These are phyloP conservation scores for Solanum chacoense DNA, from an alignment of 305 asterid species.

Conservation along the genomic window DNA sequence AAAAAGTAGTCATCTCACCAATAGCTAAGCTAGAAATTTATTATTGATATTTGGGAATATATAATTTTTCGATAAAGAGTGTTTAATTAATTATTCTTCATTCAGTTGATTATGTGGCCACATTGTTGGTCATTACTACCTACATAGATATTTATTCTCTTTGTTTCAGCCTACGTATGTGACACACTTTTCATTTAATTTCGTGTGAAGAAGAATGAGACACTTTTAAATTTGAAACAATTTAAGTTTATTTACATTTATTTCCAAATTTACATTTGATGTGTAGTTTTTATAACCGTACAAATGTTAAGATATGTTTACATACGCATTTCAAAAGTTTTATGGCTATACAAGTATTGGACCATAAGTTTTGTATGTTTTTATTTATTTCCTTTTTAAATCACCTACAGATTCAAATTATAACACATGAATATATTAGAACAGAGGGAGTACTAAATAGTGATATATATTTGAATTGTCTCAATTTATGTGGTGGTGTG, in stretches of 20 bases:
- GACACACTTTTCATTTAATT: not conserved
- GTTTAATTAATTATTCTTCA: too few relatives aligned
- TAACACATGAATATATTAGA: not conserved
- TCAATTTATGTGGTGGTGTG: not conserved
- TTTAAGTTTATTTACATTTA: not conserved
- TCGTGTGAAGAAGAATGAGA: not conserved
- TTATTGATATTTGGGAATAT: too few relatives aligned
- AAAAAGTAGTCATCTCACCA: not conserved
- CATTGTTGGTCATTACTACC: not conserved
- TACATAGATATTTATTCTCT: not conserved
- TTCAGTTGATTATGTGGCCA: not conserved
- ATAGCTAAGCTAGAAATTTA: not conserved
- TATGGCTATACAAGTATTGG: not conserved
- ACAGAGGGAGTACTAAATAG: not conserved
- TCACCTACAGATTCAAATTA: not conserved
- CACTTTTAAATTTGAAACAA: not conserved
- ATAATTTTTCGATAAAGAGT: too few relatives aligned
- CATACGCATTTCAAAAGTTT: not conserved
- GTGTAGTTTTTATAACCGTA: not conserved
- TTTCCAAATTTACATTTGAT: not conserved
- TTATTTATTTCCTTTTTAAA: not conserved
- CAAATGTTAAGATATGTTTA: not conserved
- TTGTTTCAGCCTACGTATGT: not conserved
- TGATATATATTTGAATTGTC: not conserved
- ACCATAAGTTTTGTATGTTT: not conserved